Percentiles rank a stretch among this genome's conserved stretches.
These are phyloP conservation scores for Rhodosporidiobolus sp. DNA, from an alignment of 768 basidiomycete genomes.

Conservation along the genomic window DNA sequence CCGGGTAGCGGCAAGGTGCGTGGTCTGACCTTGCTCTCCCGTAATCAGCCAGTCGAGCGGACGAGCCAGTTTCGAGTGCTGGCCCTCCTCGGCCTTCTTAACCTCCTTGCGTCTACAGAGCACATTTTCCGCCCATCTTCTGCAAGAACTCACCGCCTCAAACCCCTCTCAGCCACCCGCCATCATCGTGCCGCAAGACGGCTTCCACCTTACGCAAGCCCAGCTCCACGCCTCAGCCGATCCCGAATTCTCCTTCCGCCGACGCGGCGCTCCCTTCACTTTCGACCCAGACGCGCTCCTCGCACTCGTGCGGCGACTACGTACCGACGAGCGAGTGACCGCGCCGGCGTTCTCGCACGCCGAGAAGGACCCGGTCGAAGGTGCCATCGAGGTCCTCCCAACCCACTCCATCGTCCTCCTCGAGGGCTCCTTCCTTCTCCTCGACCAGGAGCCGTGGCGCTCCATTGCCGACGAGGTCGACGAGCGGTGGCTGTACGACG, in stretches of 20 bases:
- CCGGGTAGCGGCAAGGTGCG: background rate
- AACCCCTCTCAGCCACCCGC: background rate
- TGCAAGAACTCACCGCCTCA: background rate
- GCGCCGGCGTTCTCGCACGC: background rate
- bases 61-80: too few species aligned
- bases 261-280: constrained; percentile 6
- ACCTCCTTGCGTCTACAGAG: background rate
- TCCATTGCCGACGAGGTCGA: background rate
- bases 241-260: background rate
- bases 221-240: background rate
- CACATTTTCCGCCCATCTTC: background rate
- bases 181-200: background rate
- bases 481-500: constrained; percentile 9
- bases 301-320: background rate
- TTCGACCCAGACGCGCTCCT: background rate
- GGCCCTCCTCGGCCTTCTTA: too few species aligned
- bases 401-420: background rate
- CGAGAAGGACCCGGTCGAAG: background rate
- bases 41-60: background rate
- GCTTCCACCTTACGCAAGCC: background rate
- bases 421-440: constrained; percentile 2
- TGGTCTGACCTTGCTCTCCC: background rate
- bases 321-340: background rate
- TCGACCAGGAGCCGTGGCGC: background rate
- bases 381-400: background rate